phyloP scores from a whole-genome alignment of 345 rosid genomes.

The Bruguiera parviflora region DNA sequence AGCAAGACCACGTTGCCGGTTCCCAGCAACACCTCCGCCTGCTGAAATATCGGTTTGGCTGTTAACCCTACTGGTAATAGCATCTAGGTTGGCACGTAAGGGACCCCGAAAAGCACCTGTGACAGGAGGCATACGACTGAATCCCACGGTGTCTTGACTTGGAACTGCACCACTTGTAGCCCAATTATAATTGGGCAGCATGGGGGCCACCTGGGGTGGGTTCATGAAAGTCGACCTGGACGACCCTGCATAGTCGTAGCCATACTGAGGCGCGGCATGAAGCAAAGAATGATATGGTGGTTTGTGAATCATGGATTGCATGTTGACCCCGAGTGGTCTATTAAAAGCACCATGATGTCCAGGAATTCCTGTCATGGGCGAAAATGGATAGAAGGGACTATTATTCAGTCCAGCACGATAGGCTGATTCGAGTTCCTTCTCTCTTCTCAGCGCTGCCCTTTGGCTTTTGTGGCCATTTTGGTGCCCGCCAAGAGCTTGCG shows the following conservation, averaged over 20 bases:
- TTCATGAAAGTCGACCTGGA: too few species aligned
- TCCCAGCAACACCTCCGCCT: too few species aligned
- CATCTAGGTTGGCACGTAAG: too few species aligned
- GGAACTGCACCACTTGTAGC: too few species aligned
- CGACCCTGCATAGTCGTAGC: neutral
- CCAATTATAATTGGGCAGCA: too few species aligned
- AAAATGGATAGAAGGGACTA: neutral
- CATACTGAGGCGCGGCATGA: neutral
- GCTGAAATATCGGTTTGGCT: too few species aligned
- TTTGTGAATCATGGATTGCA: slow-evolving; percentile 1
- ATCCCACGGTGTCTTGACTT: too few species aligned
- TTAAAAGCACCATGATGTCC: neutral
- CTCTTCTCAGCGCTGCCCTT: neutral
- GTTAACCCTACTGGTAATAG: too few species aligned
- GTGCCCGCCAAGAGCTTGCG: slow-evolving; percentile 1
- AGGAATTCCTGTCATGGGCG: neutral
- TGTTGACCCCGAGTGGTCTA: neutral
- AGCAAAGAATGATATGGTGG: neutral
- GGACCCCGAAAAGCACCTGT: too few species aligned
- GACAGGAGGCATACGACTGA: too few species aligned
- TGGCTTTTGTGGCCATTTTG: slow-evolving; percentile 1
- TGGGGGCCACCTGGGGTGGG: too few species aligned
- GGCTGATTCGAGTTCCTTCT: slow-evolving; percentile 1
- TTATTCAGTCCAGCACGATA: neutral
- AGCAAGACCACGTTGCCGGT: too few species aligned